A percentile compares a stretch with the other conserved stretches of the same genome.
Evolutionary conservation across 805 yeast species (phyloP).

Genomic region (Sugiyamaella marilandica): DNA sequence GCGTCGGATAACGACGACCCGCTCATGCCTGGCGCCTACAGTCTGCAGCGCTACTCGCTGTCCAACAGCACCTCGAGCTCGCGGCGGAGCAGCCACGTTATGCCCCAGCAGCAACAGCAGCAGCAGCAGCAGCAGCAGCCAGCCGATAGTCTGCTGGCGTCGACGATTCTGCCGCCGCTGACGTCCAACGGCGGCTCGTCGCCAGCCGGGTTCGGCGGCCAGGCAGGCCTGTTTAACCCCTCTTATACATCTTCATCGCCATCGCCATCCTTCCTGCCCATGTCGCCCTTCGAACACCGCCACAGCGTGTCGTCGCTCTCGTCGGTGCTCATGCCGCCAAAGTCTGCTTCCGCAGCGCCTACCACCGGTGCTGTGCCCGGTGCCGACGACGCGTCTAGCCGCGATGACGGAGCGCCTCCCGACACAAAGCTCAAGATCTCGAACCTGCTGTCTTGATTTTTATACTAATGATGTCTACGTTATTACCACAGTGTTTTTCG

Average conservation of each 20-base stretch:
- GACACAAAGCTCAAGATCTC: slow-evolving; percentile 20
- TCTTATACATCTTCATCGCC: slow-evolving; percentile 10
- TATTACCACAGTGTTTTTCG: not conserved
- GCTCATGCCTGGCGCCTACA: slow-evolving; percentile 17
- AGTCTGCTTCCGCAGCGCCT: not conserved
- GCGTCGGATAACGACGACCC: slow-evolving; percentile 28
- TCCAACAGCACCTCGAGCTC: slow-evolving; percentile 19
- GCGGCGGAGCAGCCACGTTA: slow-evolving; percentile 18
- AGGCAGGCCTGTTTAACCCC: slow-evolving; percentile 8
- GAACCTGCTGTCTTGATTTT: slow-evolving; percentile 20
- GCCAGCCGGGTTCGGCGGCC: not conserved
- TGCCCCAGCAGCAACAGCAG: slow-evolving; percentile 7
- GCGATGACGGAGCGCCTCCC: not conserved
- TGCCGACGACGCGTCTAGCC: not conserved
- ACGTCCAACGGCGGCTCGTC: not conserved
- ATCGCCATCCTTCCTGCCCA: slow-evolving; percentile 5
- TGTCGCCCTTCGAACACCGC: slow-evolving; percentile 3
- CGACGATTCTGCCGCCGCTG: slow-evolving; percentile 10
- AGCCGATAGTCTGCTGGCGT: not conserved
- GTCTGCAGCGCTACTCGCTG: slow-evolving; percentile 25
- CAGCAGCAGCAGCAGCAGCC: not conserved
- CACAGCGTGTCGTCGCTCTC: slow-evolving; percentile 5
- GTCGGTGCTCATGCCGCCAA: slow-evolving; percentile 1
- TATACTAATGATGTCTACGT: not conserved
- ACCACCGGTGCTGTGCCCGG: not conserved